phyloP scores from a whole-genome alignment of 768 basidiomycete genomes.

The Sistotremastrum niveocremeum region DNA sequence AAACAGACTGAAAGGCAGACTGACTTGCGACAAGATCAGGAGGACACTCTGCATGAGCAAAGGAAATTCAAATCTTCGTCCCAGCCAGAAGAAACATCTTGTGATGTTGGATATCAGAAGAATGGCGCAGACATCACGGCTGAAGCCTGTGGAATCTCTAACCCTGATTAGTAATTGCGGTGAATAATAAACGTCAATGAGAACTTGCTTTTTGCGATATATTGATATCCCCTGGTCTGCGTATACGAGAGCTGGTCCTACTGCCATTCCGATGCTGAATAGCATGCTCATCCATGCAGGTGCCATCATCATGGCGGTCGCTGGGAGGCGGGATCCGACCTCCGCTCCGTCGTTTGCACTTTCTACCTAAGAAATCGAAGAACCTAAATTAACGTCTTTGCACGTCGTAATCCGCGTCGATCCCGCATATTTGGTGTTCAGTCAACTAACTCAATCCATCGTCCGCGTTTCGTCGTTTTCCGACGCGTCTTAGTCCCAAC shows the following conservation, averaged over 20 bases:
- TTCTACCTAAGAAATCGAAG: no score
- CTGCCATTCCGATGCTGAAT: no score
- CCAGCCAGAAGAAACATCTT: conserved; percentile 86
- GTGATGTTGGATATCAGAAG: conserved; percentile 78
- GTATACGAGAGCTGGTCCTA: conserved; percentile 34
- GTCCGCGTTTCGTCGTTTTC: background rate
- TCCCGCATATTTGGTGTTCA: no score
- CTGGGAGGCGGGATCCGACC: no score
- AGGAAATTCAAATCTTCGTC: conserved; percentile 62
- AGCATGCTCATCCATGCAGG: no score
- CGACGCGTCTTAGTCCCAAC: background rate
- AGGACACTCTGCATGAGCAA: conserved; percentile 70
- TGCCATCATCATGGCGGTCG: no score
- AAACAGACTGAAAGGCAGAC: conserved; percentile 10
- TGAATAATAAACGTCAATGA: conserved; percentile 2
- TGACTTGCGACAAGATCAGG: conserved; percentile 75
- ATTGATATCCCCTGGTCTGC: conserved; percentile 77
- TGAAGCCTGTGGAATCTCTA: conserved; percentile 79
- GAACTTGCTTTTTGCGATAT: conserved; percentile 50
- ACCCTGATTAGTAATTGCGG: conserved; percentile 4
- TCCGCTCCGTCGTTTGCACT: no score
- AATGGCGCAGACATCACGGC: conserved; percentile 76
- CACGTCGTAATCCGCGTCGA: no score
- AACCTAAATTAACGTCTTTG: no score
- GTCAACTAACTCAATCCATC: background rate